A percentile compares a stretch with the other conserved stretches of the same genome.
phyloP scores from a whole-genome alignment of 352 stramenopile genomes.

The Thraustochytrium striatum region DNA sequence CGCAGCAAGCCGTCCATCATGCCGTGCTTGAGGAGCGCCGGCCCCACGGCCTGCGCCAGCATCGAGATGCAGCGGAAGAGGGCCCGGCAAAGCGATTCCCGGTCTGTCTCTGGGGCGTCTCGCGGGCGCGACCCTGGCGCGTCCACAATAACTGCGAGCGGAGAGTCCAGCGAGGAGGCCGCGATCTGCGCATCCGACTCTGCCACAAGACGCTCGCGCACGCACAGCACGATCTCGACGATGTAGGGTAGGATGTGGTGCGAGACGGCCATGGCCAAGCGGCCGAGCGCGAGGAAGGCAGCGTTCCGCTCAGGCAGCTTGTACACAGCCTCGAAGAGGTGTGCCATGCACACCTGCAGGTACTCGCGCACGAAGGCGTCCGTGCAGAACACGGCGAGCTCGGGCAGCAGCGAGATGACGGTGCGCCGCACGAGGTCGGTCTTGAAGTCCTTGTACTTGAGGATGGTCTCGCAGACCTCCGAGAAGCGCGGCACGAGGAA shows the following conservation, averaged over 20 bases:
- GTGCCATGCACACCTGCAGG: slow-evolving; percentile 69
- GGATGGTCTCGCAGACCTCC: slow-evolving; percentile 75
- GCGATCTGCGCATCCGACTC: too few relatives aligned
- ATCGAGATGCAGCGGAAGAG: slow-evolving; percentile 64
- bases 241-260: slow-evolving; percentile 76
- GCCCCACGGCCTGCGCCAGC: slow-evolving; percentile 68
- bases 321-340: slow-evolving; percentile 68
- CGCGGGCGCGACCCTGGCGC: too few relatives aligned
- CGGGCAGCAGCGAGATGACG: slow-evolving; percentile 79
- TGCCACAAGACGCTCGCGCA: slow-evolving; percentile 47
- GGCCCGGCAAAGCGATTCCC: slow-evolving; percentile 55
- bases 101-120: too few relatives aligned
- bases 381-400: slow-evolving; percentile 82
- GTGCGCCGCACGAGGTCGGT: slow-evolving; percentile 73
- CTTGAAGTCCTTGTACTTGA: slow-evolving; percentile 84
- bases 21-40: slow-evolving; percentile 60
- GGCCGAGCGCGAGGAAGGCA: slow-evolving; percentile 84
- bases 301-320: slow-evolving; percentile 63
- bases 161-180: too few relatives aligned
- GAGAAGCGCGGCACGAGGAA: slow-evolving; percentile 75
- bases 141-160: too few relatives aligned
- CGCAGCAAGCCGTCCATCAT: slow-evolving; percentile 64
- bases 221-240: slow-evolving; percentile 62
- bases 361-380: slow-evolving; percentile 89
- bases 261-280: slow-evolving; percentile 80